These are phyloP conservation scores for Retiboletus flavoniger DNA, from an alignment of 1,284 basidiomycete species.

Conservation along the genomic window DNA sequence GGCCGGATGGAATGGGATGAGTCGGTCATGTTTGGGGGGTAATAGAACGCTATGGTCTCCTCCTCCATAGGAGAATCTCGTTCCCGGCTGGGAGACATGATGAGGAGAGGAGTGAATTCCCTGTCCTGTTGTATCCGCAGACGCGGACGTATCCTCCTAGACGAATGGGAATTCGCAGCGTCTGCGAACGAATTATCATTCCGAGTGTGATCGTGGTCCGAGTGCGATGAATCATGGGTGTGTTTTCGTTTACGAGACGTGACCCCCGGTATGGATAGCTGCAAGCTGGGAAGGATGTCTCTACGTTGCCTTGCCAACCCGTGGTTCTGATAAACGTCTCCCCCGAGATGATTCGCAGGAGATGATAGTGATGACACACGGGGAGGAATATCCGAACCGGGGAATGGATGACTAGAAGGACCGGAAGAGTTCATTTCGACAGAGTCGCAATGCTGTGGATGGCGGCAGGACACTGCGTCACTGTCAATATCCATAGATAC, in stretches of 20 bases:
- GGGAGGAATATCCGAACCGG: neutral
- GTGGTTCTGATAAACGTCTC: neutral
- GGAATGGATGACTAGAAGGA: neutral
- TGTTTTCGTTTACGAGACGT: slow-evolving; percentile 22
- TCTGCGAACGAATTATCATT: neutral
- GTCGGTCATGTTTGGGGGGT: neutral
- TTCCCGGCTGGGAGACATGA: slow-evolving; percentile 15
- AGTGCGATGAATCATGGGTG: neutral
- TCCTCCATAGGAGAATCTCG: neutral
- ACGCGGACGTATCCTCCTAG: slow-evolving; percentile 13
- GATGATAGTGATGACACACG: neutral
- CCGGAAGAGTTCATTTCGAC: neutral
- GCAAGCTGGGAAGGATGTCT: neutral
- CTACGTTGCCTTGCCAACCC: neutral
- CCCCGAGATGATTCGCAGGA: neutral
- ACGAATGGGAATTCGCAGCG: neutral
- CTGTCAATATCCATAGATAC: slow-evolving; percentile 14
- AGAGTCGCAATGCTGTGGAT: neutral
- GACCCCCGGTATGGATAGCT: neutral
- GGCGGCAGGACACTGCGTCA: neutral
- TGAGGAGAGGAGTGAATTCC: slow-evolving; percentile 26
- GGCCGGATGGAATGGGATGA: slow-evolving; percentile 2
- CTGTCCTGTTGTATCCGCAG: slow-evolving; percentile 3
- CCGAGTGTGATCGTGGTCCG: neutral
- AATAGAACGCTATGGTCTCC: slow-evolving; percentile 5